Evolutionary conservation across 352 stramenopile species (phyloP), one percentile per base, ranked within the genome.

Genomic region (Phytophthora syringae): DNA sequence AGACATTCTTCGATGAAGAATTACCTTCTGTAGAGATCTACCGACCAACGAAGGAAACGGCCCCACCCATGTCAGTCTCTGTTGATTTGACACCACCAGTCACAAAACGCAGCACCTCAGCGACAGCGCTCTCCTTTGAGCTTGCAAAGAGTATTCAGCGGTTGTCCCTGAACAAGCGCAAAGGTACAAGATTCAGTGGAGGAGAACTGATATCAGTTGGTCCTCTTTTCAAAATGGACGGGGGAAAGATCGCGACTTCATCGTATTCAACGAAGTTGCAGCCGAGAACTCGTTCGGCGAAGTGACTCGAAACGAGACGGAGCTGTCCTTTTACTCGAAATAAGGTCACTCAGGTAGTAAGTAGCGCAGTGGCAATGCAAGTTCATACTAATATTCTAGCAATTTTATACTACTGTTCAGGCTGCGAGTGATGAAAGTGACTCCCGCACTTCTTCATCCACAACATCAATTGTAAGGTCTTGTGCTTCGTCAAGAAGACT

Each of bases 181-280:
- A 54, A n/a, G 61, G 61, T 25, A 82, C 74, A 43, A 58, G 71
- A 20, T 79, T 76, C 42, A 71, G 57, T 15, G 40, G 48, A 44
- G 71, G 71, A 36, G 79, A 82, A 39, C 58, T 94, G 20, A 86
- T 93, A 43, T 75, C 77, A 2, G 82, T 93, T 15, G 86, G 86
- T 3, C 80, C 84, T 21, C 64, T 94, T 2, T 87, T 88, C 64
- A 92, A 94, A 71, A 82, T 92, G 53, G 80, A 89, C n/a, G 86
- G 84, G 2, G 84, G 86, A 90, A 90, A 67, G 86, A 92, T 49
- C 69, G 86, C 16, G 86, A 94, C 52, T 93, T 91, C 40, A 93
- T 94, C 42, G 50, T 92, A 4, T 94, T 94, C 61, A 94, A 94
- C 62, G 82, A 91, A 64, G 64, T 77, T 13, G 80, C 86, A 20